Base-by-base conservation (phyloP, 495 filamentous ascomycete genomes). In the Parachaetomium inaequale region DNA sequence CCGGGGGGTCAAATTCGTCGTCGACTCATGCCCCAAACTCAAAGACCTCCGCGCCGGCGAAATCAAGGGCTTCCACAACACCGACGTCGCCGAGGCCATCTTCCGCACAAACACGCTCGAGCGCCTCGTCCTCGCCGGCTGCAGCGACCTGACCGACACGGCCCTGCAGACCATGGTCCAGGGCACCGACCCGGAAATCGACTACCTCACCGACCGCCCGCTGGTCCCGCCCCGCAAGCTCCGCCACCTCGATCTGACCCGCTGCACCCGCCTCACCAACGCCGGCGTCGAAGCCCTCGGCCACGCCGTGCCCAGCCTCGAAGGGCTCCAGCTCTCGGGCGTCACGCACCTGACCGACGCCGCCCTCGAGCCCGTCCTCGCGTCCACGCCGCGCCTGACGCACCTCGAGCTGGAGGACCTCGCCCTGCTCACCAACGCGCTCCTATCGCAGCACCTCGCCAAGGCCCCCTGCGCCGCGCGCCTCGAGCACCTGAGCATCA, bases 321-420 rank as follows among this genome's bases (percentile, higher is more conserved):
- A 94, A 76, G 90, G 89, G 12, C 80, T 98, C 6, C 89, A 92
- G 66, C 78, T 98, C 23, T 88, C 85, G 1, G 86, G 89, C 32
- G 90, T 92, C 63, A 77, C 74, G 6, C 76, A 79, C 26, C 71
- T 98, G 26, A 90, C 86, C 1, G 92, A 98, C 70, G 82, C 80
- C 4, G 85, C 87, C 0, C 78, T 98, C 21, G 82, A 80, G 8
- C 82, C 85, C 1, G 81, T 98, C 23, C 75, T 98, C 8, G 85
- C 85, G 3, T 90, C 89, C 0, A 81, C 86, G 0, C 89, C 91
- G 2, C 76, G 80, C 4, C 82, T 98, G 21, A 91, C 90, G 0
- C 93, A 96, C 68, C 77, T 98, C 50, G 94, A 98, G 61, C 72
- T 98, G 0, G 94, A 98, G 73, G 93, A 96, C 65, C 78, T 97